phyloP scores from a whole-genome alignment of 2,329 filamentous ascomycete genomes.

The Diaporthe nobilis region DNA sequence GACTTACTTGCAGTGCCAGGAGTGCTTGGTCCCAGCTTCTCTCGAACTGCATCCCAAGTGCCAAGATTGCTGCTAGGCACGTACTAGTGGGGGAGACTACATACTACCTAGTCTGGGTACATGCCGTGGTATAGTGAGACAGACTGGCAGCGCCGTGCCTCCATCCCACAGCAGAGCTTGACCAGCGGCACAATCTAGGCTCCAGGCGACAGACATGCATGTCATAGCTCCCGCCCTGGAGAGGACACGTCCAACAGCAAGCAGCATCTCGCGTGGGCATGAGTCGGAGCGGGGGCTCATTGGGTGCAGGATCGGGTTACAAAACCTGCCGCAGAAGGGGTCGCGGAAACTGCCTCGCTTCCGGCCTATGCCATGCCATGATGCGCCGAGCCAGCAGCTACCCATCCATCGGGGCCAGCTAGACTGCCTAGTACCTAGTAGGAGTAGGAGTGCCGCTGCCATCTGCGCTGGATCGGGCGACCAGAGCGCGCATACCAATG shows the following conservation, averaged over 20 bases:
- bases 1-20: background rate
- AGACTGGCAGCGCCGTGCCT: background rate
- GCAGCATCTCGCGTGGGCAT: conserved; percentile 27
- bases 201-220: background rate
- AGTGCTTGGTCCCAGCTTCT: background rate
- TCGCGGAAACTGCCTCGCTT: conserved; percentile 25
- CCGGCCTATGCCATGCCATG: conserved; percentile 24
- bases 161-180: background rate
- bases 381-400: conserved; percentile 13
- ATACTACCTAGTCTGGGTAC: background rate
- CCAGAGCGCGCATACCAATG: background rate
- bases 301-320: conserved; percentile 23
- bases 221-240: background rate
- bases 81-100: background rate
- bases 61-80: background rate
- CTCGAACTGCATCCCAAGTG: background rate
- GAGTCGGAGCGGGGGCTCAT: conserved; percentile 14
- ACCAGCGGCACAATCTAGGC: background rate
- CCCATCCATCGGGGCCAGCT: background rate
- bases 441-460: conserved; percentile 1
- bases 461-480: background rate
- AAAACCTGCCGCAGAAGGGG: conserved; percentile 18
- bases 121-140: background rate
- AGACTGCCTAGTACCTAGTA: background rate
- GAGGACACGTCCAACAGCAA: background rate